Evolutionary conservation across 805 yeast genomes (phyloP).

Genomic region (Starmerella ratchasimensis): DNA sequence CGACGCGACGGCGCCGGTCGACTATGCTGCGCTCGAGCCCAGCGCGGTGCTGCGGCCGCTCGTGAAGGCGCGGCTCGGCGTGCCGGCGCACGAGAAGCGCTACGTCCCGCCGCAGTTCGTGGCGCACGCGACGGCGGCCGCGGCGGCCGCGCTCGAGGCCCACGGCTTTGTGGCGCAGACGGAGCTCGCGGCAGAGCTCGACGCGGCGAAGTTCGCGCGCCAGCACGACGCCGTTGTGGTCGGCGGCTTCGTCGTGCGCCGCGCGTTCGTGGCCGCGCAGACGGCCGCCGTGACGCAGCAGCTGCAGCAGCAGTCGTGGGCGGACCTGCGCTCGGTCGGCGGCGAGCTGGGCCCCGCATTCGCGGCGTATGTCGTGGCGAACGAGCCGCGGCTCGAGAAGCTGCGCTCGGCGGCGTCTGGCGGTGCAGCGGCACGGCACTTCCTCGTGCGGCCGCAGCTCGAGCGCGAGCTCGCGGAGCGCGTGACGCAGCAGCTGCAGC

Average conservation of each 20-base stretch:
- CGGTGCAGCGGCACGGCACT: conserved; percentile 1
- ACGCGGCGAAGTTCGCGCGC: conserved; percentile 8
- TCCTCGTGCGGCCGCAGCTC: conserved; percentile 10
- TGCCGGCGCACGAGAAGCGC: conserved; percentile 1
- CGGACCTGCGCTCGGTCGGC: conserved; percentile 14
- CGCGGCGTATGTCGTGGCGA: conserved; percentile 2
- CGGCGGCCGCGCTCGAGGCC: not conserved
- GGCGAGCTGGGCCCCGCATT: conserved; percentile 7
- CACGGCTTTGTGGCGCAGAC: conserved; percentile 6
- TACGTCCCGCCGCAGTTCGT: conserved; percentile 5
- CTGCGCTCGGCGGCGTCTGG: not conserved
- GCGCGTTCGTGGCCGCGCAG: conserved; percentile 4
- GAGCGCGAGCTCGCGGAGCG: conserved; percentile 5
- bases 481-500: not conserved
- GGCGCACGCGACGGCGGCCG: not conserved
- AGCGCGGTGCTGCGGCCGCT: conserved; percentile 6
- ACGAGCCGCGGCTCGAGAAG: conserved; percentile 5
- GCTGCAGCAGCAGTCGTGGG: conserved; percentile 8
- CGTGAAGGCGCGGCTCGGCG: conserved; percentile 5
- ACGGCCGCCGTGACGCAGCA: not conserved
- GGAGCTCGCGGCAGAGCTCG: not conserved
- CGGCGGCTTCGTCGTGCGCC: conserved; percentile 6
- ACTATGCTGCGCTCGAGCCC: conserved; percentile 7
- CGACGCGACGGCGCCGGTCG: conserved; percentile 5
- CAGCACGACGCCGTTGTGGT: conserved; percentile 2